A percentile compares a stretch with the other conserved stretches of the same genome.
Conservation (phyloP, 2,329 filamentous ascomycete species). For the Xenosphaeropsis pyriputrescens region DNA sequence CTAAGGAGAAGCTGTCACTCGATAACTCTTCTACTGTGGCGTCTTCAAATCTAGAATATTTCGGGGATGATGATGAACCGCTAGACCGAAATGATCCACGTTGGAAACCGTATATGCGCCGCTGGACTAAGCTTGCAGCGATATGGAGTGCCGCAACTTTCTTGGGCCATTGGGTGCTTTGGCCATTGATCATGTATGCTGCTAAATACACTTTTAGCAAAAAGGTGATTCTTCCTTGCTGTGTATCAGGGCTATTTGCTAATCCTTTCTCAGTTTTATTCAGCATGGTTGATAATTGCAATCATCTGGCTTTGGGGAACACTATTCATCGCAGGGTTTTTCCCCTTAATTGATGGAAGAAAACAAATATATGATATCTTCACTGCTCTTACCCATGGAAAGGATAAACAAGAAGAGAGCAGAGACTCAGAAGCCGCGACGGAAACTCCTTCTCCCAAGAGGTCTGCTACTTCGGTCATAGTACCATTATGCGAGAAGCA, state of each 20-base stretch:
- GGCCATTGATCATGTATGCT: constrained; percentile 39
- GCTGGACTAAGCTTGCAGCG: constrained; percentile 29
- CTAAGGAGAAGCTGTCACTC: constrained; percentile 25
- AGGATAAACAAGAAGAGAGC: not conserved
- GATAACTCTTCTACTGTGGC: constrained; percentile 13
- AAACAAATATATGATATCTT: constrained; percentile 12
- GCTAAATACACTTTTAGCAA: constrained; percentile 32
- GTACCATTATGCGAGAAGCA: too few relatives aligned
- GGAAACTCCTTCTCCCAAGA: too few relatives aligned
- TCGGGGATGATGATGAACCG: constrained; percentile 14
- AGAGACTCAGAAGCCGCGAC: not conserved
- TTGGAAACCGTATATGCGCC: constrained; percentile 18
- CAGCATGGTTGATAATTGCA: constrained; percentile 31
- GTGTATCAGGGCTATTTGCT: not conserved
- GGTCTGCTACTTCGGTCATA: too few relatives aligned
- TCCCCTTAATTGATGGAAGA: constrained; percentile 31
- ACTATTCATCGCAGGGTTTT: constrained; percentile 31
- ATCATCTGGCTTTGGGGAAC: constrained; percentile 38
- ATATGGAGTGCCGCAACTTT: constrained; percentile 33
- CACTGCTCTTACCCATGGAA: not conserved
- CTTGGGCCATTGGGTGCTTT: constrained; percentile 35
- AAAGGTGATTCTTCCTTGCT: constrained; percentile 12
- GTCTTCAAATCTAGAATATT: constrained; percentile 12
- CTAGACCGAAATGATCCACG: constrained; percentile 13
- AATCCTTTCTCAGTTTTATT: constrained; percentile 22